Evolutionary conservation across 2,329 filamentous ascomycete genomes (phyloP), one percentile per base, ranked within the genome.

Genomic region (Ceratocystis alfenasii): DNA sequence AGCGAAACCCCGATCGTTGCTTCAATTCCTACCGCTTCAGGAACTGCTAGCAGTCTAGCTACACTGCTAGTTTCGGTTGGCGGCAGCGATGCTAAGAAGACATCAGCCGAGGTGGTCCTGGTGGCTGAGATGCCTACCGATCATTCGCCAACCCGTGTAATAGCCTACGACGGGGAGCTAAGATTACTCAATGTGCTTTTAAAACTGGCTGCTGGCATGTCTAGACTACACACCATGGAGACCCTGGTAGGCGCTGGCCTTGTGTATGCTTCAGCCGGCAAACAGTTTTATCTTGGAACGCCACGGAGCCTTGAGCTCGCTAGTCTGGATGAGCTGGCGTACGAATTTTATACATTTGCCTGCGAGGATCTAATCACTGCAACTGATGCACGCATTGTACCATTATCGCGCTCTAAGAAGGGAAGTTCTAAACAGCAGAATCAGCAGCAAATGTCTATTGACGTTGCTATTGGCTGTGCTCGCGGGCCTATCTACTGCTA

Each of bases 401-500:
- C 70, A 66, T 71, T 71, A 46, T 67, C 68, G 30, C 72, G 72
- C 45, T 65, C 69, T 12, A 68, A 67, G 36, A 69, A 67, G 65
- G 55, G 61, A 36, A 36, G 33, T 8, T 17, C 64, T 55, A 65
- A 63, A n/a, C 64, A 66, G 44, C 59, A 61, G 57, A 8, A 45
- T 22, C 66, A 65, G 53, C 64, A 67, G 45, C 59, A 61, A 33
- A 65, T 64, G 46, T n/a, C 44, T 2, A 74, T 94, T n/a, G 87
- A 95, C 71, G 74, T 99, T 30, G 87, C 86, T 3, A 76, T 95
- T 65, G 94, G 94, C 64, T 86, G 89, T 69, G 82, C 83, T 4
- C 83, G 85, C 63, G 94, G 94, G 69, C 82, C 83, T 28, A 88
- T 97, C 55, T 84, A 89, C 71, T 76, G 92, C n/a, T 96, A 95